Evolutionary conservation across 768 basidiomycete species (phyloP).

Genomic region (Pleurotus eryngii): DNA sequence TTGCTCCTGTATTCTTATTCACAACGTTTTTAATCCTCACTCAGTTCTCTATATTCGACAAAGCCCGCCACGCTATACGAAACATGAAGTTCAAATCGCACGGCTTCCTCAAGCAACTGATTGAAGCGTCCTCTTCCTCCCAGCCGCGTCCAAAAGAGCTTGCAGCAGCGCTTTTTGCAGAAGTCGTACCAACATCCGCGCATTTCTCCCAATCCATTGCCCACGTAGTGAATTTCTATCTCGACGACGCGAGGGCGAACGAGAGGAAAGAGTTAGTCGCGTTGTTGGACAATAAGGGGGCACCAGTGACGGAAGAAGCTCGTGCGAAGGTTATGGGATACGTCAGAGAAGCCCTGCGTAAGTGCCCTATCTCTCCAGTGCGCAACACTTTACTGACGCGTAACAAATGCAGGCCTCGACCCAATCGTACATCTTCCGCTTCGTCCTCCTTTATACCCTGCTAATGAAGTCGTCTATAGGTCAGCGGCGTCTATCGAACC

Average conservation of each 20-base stretch:
- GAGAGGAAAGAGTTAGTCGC: slow-evolving; percentile 37
- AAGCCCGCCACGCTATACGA: slow-evolving; percentile 12
- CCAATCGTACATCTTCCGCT: slow-evolving; percentile 25
- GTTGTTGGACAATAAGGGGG: slow-evolving; percentile 23
- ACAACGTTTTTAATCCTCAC: neutral
- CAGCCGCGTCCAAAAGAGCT: slow-evolving; percentile 27
- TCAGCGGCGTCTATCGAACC: slow-evolving; percentile 40
- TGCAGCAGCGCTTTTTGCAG: slow-evolving; percentile 49
- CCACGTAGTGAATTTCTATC: slow-evolving; percentile 59
- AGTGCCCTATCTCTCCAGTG: slow-evolving; percentile 8
- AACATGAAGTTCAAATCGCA: slow-evolving; percentile 22
- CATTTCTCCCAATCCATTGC: slow-evolving; percentile 54
- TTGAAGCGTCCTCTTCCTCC: neutral
- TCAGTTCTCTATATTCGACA: slow-evolving; percentile 10
- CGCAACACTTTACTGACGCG: too few species aligned
- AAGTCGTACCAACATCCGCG: slow-evolving; percentile 52
- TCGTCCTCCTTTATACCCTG: neutral
- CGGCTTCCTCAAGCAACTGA: slow-evolving; percentile 29
- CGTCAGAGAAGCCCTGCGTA: slow-evolving; percentile 46
- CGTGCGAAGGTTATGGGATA: slow-evolving; percentile 34
- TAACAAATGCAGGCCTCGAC: slow-evolving; percentile 21
- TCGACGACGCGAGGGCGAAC: slow-evolving; percentile 33
- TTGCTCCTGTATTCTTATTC: too few species aligned
- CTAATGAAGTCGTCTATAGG: slow-evolving; percentile 19
- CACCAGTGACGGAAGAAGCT: slow-evolving; percentile 14